Conservation (phyloP, 768 basidiomycete species). For the Serendipita sp. region DNA sequence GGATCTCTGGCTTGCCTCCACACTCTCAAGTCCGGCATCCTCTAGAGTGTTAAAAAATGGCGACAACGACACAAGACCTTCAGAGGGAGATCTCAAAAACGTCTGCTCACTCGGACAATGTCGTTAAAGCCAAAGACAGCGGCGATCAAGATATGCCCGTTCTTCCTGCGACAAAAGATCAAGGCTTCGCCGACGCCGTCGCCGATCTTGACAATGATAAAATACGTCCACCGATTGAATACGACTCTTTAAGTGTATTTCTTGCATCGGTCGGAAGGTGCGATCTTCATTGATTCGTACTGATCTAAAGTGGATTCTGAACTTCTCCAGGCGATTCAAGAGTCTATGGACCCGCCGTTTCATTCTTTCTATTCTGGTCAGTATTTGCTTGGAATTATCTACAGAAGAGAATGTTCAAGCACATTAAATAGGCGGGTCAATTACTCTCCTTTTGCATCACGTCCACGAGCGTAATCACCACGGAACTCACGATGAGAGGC, state of each 20-base stretch:
- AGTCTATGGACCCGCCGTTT: conserved; percentile 71
- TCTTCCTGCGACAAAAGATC: background rate
- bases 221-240: conserved; percentile 46
- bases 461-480: conserved; percentile 75
- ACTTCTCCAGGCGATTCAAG: conserved; percentile 34
- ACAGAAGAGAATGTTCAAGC: background rate
- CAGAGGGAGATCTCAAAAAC: background rate
- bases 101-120: background rate
- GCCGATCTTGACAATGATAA: background rate
- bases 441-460: conserved; percentile 77
- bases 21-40: conserved; percentile 1
- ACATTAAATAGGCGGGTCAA: conserved; percentile 39
- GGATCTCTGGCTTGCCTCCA: background rate
- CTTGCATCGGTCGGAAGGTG: background rate
- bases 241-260: conserved; percentile 42
- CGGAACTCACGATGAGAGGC: conserved; percentile 49
- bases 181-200: background rate
- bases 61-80: background rate
- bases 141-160: background rate
- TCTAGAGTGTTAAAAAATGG: conserved; percentile 6
- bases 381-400: background rate
- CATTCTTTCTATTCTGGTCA: conserved; percentile 39
- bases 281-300: background rate
- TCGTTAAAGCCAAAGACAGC: background rate
- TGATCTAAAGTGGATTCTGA: background rate